Evolutionary conservation across 2,329 filamentous ascomycete species (phyloP), one percentile per base, ranked within the genome.

Genomic region (Aspergillus neoniger): DNA sequence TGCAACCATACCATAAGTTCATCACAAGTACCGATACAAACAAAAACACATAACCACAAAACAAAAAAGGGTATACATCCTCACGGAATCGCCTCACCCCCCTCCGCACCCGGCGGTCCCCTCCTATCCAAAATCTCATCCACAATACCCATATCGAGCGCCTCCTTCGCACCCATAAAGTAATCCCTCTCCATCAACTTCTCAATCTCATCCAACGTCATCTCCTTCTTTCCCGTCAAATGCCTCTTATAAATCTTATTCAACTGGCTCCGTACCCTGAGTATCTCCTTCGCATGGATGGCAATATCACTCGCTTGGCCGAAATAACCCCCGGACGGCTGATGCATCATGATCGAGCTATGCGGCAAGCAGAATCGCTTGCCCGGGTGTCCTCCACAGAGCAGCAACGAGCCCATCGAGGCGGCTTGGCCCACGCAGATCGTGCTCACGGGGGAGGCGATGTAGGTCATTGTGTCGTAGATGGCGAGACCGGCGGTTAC

Each of bases 381-480:
- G 15, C 92, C 92, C 1, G 90, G 83, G 60, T 91, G 86, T 19
- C 96, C 95, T 50, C 94, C 95, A 51, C 91, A 90, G 0, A 99
- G 86, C 1, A 99, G 82, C 23, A 99, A 83, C 1, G 90, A 92
- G 5, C 93, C 95, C 95, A 99, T 99, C 3, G 90, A 95, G 1
- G 95, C 94, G 0, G 96, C 95, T 70, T 96, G 91, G 7, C 95
- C 95, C 47, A 99, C 86, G 72, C 95, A 98, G 30, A 99, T 95
- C 0, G 95, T 99, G 47, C 90, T 94, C 0, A 99, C 92, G 1
- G 94, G 92, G 2, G 91, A 91, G 62, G 89, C 88, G 74, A 99
- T 98, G 77, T 99, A 99, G 69, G 90, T 88, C 94, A 99, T 98
- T 12, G 95, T 99, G 76, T 99, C 95, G 83, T 99, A 99, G 71